Evolutionary conservation across 305 asterid genomes (phyloP), one percentile per base, ranked within the genome.

Genomic region (Solanum aculeatissimum): DNA sequence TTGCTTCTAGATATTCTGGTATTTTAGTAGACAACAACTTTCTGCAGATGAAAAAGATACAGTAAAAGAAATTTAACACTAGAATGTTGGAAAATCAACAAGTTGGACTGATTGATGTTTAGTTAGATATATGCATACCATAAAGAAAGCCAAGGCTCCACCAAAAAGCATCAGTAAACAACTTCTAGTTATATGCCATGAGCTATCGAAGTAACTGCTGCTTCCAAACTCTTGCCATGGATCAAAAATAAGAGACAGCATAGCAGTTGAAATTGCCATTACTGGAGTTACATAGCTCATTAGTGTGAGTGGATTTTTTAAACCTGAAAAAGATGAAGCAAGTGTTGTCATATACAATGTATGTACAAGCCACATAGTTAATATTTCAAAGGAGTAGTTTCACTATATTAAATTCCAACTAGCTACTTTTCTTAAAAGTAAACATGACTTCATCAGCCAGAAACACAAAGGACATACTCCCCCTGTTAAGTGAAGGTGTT

Each of bases 231-330:
- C 97, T 75, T 89, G 85, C 99, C 99, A 97, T 57, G 99, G 99
- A 89, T 97, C 99, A 90, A 94, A 75, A 35, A 91, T 16, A 89
- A 97, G 90, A 83, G 99, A 97, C 85, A 93, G 90, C 58, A 97
- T 78, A 85, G 92, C 97, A 71, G 99, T 97, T 87, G 94, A 96
- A 86, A 97, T 82, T 18, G 99, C 98, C 99, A 97, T 97, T 69
- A 97, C 88, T 16, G 99, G 98, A 84, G 99, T 90, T 87, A 97
- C 98, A 35, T 93, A 91, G 94, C 99, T 97, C 99, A 95, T 97
- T 85, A 97, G 88, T 84, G 97, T 93, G 78, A 97, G 95, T 65
- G 99, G 99, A 90, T 97, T 97, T 90, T 94, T 94, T 82, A 97
- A 93, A 92, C 99, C 99, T 95, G 85, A 87, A 87, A 68, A 29